Conservation (phyloP, 805 yeast species). For the Yamadazyma phyllophila region DNA sequence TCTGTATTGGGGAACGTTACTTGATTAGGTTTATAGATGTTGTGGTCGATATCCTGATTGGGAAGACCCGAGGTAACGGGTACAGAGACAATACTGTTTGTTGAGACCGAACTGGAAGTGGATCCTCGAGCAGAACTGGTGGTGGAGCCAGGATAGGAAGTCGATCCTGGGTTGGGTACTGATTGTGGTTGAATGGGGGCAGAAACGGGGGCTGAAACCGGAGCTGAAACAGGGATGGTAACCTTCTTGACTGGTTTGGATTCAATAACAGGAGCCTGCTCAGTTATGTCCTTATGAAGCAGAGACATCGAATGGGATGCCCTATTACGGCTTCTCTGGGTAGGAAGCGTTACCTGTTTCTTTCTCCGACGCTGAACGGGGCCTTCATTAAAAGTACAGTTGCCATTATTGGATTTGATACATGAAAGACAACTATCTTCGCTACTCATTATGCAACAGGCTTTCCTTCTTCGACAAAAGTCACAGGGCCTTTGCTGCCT, state of each 20-base stretch:
- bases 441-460: conserved; percentile 34
- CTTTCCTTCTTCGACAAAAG: conserved; percentile 32
- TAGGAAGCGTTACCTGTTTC: not conserved
- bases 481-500: conserved; percentile 35
- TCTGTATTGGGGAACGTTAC: conserved; percentile 13
- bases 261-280: no score
- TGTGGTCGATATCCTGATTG: no score
- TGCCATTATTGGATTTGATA: conserved; percentile 24
- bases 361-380: conserved; percentile 21
- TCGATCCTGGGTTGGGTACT: no score
- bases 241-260: no score
- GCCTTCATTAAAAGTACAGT: conserved; percentile 31
- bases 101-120: no score
- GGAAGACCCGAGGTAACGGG: no score
- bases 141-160: no score
- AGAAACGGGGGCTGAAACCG: not conserved
- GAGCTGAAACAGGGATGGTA: not conserved
- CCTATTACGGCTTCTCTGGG: not conserved
- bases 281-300: no score
- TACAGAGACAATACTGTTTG: no score
- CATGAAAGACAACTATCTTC: conserved; percentile 31
- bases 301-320: no score
- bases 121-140: no score
- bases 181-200: not conserved
- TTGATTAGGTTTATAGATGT: no score